Evolutionary conservation across 371 early-diverging fungal genomes (phyloP).

Genomic region (Cokeromyces recurvatus): DNA sequence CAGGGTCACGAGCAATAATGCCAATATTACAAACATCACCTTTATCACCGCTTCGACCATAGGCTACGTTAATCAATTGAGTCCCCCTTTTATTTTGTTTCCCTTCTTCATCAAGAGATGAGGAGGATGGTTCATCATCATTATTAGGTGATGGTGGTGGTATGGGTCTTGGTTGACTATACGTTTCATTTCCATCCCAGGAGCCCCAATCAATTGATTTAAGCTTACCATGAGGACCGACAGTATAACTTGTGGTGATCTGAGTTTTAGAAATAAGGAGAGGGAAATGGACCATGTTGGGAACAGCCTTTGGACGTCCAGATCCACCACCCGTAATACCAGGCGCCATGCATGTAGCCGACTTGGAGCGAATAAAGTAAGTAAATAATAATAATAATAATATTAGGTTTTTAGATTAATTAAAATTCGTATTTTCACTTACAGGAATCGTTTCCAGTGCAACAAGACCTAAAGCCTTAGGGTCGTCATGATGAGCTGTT

Average conservation of each 20-base stretch:
- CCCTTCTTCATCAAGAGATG: not conserved
- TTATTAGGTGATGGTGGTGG: slow-evolving; percentile 11
- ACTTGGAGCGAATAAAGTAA: slow-evolving; percentile 15
- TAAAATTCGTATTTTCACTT: too few relatives aligned
- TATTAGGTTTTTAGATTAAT: too few relatives aligned
- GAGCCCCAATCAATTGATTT: slow-evolving; percentile 26
- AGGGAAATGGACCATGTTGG: slow-evolving; percentile 67
- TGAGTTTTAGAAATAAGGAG: slow-evolving; percentile 52
- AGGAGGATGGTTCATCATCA: slow-evolving; percentile 11
- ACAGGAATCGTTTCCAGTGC: slow-evolving; percentile 67
- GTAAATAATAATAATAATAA: too few relatives aligned
- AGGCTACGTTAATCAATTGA: slow-evolving; percentile 58
- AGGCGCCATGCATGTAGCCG: slow-evolving; percentile 74
- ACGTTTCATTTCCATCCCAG: slow-evolving; percentile 22
- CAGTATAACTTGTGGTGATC: slow-evolving; percentile 38
- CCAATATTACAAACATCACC: slow-evolving; percentile 73
- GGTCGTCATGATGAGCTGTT: slow-evolving; percentile 56
- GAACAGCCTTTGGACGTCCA: slow-evolving; percentile 63
- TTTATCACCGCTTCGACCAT: slow-evolving; percentile 74
- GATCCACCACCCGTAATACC: slow-evolving; percentile 64
- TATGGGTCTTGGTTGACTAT: slow-evolving; percentile 19
- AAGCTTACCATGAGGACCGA: slow-evolving; percentile 26
- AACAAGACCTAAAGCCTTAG: slow-evolving; percentile 53
- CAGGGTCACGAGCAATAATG: slow-evolving; percentile 61
- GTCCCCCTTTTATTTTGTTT: too few relatives aligned